phyloP scores from a whole-genome alignment of 305 asterid species.

The Fraxinus floribunda region DNA sequence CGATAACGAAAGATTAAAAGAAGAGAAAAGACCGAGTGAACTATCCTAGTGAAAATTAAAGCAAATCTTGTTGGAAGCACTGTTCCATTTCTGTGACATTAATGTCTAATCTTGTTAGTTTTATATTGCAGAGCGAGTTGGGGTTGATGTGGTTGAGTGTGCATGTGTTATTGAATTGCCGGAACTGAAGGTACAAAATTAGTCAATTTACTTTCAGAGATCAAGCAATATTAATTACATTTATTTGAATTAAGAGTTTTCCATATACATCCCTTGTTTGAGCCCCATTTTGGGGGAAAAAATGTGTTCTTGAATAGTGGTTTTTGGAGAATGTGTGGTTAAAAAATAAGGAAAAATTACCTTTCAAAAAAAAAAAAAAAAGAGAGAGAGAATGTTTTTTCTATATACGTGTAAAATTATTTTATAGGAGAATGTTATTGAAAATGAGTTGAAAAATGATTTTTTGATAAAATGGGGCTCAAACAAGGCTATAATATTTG shows the following conservation, averaged over 20 bases:
- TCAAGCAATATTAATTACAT: not conserved
- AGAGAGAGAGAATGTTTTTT: no score
- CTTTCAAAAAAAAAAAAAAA: no score
- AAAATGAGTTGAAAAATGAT: no score
- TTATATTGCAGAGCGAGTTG: slow-evolving; percentile 73
- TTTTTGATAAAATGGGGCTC: no score
- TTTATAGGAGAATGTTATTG: no score
- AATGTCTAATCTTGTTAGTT: slow-evolving; percentile 24
- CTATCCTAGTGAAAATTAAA: not conserved
- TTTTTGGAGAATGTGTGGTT: no score
- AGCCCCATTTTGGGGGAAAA: no score
- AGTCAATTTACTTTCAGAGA: not conserved
- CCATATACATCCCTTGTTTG: not conserved
- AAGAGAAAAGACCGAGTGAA: not conserved
- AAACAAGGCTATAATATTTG: not conserved
- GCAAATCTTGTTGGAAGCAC: not conserved
- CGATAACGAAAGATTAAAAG: no score
- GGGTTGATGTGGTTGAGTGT: slow-evolving; percentile 76
- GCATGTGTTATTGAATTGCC: slow-evolving; percentile 87
- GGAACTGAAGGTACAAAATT: slow-evolving; percentile 65
- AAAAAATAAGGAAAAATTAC: no score
- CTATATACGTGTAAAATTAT: no score
- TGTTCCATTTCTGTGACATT: not conserved
- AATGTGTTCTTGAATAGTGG: no score
- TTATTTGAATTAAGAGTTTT: not conserved